Base-by-base conservation (phyloP, 495 filamentous ascomycete species). In the Talaromyces ruber region DNA sequence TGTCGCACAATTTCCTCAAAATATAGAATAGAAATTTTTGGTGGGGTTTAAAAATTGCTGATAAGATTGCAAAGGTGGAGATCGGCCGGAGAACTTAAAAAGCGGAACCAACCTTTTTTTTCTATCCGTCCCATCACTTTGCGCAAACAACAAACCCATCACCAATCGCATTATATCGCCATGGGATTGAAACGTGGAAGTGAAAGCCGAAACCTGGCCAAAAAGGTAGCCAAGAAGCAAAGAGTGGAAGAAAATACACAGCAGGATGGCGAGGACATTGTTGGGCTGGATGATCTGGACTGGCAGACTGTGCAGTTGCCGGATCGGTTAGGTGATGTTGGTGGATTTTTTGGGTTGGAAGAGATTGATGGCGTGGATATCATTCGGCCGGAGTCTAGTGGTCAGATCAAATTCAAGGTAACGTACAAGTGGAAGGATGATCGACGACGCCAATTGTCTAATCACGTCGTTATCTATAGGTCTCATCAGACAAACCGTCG, bases 331-430 rank as follows among this genome's bases (percentile, higher is more conserved):
- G 89, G 94, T 47, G 90, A 98, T 79, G 89, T 89, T n/a, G 91
- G 92, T 64, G 94, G 95, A 0, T 97, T 98, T 72, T 96, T 86
- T 73, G 93, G 94, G 0, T 71, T 98, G 43, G 93, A 98, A 64
- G 94, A 98, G 67, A 85, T 97, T 52, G 90, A 95, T 7, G 91
- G 88, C 50, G 90, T 98, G 0, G 91, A 97, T 29, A 79, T 98
- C 21, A 74, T 95, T 30, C 80, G 77, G 43, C 60, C 71, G 16
- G 39, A 70, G 12, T 67, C 67, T 1, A 67, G 63, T 3, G 75
- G 76, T 34, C 66, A 74, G 34, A 59, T 83, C 28, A 67, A 69
- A 50, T 84, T 80, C 67, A 79, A 80, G 75, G 81, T 83, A 73
- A 4, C 24, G n/a, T 24, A 16, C 29, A 11, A 6, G 12, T 24